Evolutionary conservation across 176 grass and related monocot species (phyloP).

Genomic region (Rhynchospora pubera): DNA sequence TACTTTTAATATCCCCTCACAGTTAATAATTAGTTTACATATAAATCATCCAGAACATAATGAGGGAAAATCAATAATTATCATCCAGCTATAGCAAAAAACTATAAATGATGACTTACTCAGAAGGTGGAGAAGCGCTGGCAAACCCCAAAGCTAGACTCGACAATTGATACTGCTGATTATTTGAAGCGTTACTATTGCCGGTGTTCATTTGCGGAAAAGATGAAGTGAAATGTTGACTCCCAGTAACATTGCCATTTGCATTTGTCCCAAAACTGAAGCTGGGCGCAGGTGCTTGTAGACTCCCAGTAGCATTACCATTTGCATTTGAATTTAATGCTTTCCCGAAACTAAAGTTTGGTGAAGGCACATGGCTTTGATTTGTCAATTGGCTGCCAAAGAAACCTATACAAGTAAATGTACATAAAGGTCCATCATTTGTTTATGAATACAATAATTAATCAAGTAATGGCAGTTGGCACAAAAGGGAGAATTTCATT

Average conservation of each 20-base stretch:
- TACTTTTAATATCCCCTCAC: no score
- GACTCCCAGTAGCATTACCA: neutral
- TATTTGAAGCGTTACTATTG: neutral
- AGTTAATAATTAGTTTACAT: neutral
- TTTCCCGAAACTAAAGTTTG: neutral
- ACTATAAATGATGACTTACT: neutral
- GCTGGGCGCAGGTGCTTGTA: neutral
- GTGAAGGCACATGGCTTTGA: constrained; percentile 6
- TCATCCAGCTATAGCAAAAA: neutral
- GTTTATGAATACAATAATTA: neutral
- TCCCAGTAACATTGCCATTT: constrained; percentile 3
- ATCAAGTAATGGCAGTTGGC: neutral
- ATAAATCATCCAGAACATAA: neutral
- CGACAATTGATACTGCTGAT: constrained; percentile 3
- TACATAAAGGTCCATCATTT: neutral
- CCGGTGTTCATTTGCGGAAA: neutral
- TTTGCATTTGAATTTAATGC: neutral
- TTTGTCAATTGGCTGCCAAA: constrained; percentile 35
- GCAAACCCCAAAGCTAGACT: constrained; percentile 8
- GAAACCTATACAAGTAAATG: constrained; percentile 33
- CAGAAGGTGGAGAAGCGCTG: neutral
- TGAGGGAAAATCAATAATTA: neutral
- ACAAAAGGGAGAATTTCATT: neutral
- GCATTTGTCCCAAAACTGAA: constrained; percentile 18
- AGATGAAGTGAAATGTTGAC: neutral